Evolutionary conservation across 73 alveolate species (phyloP).

Genomic region (Symbiodinium natans): DNA sequence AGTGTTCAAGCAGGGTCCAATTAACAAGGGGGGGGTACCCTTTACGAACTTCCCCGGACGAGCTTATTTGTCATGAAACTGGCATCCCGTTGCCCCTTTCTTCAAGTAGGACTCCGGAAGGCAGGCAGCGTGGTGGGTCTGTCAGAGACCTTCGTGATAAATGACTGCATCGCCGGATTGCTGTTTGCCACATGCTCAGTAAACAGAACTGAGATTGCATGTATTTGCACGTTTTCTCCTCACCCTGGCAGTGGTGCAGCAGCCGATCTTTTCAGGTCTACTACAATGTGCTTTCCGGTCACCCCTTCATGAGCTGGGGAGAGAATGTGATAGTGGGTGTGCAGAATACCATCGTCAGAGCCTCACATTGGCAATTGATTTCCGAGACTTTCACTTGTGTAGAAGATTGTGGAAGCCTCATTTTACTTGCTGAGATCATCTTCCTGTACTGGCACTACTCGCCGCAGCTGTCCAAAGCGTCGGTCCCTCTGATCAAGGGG

Average conservation of each 20-base stretch:
- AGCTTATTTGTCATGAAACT: no score
- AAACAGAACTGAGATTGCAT: no score
- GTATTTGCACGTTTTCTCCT: no score
- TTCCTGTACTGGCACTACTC: slow-evolving; percentile 67
- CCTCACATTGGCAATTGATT: not conserved
- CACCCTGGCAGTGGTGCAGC: no score
- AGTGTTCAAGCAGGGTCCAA: no score
- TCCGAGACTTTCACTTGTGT: no score
- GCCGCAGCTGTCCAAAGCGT: slow-evolving; percentile 64
- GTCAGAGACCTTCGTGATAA: slow-evolving; percentile 65
- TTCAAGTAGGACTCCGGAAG: not conserved
- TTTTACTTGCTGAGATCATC: slow-evolving; percentile 17
- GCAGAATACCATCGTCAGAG: slow-evolving; percentile 30
- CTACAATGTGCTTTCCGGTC: slow-evolving; percentile 59
- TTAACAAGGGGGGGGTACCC: no score
- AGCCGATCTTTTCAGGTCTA: slow-evolving; percentile 20
- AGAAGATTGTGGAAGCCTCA: not conserved
- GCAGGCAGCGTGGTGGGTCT: slow-evolving; percentile 89
- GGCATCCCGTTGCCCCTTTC: no score
- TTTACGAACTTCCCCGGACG: no score
- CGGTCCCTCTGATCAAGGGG: not conserved
- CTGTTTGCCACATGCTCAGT: slow-evolving; percentile 33
- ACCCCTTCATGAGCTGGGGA: slow-evolving; percentile 82
- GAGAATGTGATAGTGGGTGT: slow-evolving; percentile 76
- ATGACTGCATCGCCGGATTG: slow-evolving; percentile 81